Base-by-base conservation (phyloP, 805 yeast species). In the Zygotorulaspora chibaensis region DNA sequence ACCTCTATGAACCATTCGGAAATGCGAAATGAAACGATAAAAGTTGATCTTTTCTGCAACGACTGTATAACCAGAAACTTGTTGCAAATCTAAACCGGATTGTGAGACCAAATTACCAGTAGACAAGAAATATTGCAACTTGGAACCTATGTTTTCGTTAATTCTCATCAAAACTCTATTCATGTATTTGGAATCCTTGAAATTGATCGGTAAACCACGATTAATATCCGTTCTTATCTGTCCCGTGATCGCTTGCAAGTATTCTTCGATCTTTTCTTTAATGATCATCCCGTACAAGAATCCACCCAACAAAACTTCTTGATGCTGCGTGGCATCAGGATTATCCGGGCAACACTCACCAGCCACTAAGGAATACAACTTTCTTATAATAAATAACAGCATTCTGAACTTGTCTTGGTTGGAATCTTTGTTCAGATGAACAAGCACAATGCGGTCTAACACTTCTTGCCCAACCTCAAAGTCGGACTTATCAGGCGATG, bases 1-100 rank as follows among this genome's bases (percentile, higher is more conserved):
- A 69, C 99, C 99, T 80, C 99, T 85, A 70, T 93, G 99, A 43
- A 93, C 98, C 99, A 93, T 93, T 71, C 99, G 76, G 78, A 93
- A 93, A 74, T 93, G 99, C n/a, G 98, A 83, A 54, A 93, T 82
- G 73, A 93, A 93, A 64, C 99, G 84, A 69, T 93, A 85, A 77
- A 89, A 93, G 67, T 93, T 93, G 69, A 93, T 93, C 70, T 93
- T 93, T 71, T 93, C 99, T 3, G 98, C 99, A 51, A 93, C 98
- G 55, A 93, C 99, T 1, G 99, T 93, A 68, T 87, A 93, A 60
- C 99, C 99, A 43, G 96, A 84, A 40, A 89, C 96, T 73, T 93
- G 99, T 70, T 93, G 99, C 68, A 93, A 79, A 76, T 93, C 99
- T 48, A 93, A 77, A 64, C 99, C 99, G 23, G 97, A 87, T 65